Evolutionary conservation across 768 basidiomycete species (phyloP).

Genomic region (Plicaturopsis crispa): DNA sequence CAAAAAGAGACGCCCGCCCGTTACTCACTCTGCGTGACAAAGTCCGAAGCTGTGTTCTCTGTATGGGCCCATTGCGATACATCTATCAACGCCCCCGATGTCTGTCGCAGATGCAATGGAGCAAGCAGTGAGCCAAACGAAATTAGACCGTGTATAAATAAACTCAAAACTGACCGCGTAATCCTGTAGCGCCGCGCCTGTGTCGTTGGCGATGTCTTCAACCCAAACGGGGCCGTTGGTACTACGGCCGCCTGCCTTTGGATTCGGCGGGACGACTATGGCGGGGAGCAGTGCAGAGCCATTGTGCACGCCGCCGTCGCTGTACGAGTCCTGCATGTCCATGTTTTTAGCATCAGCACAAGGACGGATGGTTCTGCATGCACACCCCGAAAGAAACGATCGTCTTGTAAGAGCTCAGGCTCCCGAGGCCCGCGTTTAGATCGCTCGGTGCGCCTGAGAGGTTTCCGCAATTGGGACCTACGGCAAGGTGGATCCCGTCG

Average conservation of each 20-base stretch:
- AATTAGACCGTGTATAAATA: not conserved
- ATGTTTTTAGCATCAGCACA: too few species aligned
- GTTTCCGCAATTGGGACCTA: slow-evolving; percentile 35
- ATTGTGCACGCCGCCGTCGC: slow-evolving; percentile 40
- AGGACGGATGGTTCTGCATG: slow-evolving; percentile 3
- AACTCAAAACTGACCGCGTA: slow-evolving; percentile 37
- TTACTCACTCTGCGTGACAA: too few species aligned
- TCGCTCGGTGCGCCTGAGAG: slow-evolving; percentile 32
- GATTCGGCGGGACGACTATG: slow-evolving; percentile 31
- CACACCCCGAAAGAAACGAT: slow-evolving; percentile 47
- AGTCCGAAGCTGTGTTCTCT: too few species aligned
- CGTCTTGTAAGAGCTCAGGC: slow-evolving; percentile 28
- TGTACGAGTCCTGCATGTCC: slow-evolving; percentile 38
- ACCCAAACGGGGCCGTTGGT: slow-evolving; percentile 49
- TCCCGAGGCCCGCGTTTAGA: slow-evolving; percentile 42
- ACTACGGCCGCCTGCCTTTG: slow-evolving; percentile 40
- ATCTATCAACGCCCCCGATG: too few species aligned
- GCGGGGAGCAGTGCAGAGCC: slow-evolving; percentile 36
- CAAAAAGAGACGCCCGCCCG: too few species aligned
- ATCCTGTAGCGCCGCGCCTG: slow-evolving; percentile 35
- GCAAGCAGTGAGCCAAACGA: too few species aligned
- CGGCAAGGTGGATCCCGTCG: slow-evolving; percentile 33
- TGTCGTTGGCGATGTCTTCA: slow-evolving; percentile 33
- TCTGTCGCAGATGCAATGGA: too few species aligned
- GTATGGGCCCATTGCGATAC: too few species aligned